phyloP scores from a whole-genome alignment of 2,329 filamentous ascomycete genomes.

The Epichloe typhina region DNA sequence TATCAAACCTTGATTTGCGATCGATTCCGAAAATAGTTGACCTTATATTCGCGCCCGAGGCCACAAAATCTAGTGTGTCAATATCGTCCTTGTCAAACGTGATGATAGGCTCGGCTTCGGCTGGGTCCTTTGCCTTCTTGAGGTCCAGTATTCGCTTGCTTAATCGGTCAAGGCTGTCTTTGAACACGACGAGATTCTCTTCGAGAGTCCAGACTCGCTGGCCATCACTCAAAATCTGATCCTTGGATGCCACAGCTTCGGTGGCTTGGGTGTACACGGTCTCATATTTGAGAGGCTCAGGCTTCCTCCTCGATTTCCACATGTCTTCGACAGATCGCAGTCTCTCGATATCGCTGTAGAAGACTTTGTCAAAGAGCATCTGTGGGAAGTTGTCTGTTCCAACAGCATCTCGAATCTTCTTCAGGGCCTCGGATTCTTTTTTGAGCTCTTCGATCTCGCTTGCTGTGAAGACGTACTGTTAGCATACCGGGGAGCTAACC shows the following conservation, averaged over 20 bases:
- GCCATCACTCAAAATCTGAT: slow-evolving; percentile 48
- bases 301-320: slow-evolving; percentile 77
- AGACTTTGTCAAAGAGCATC: slow-evolving; percentile 87
- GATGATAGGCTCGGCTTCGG: slow-evolving; percentile 50
- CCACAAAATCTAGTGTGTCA: slow-evolving; percentile 89
- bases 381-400: slow-evolving; percentile 64
- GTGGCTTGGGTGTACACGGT: slow-evolving; percentile 39
- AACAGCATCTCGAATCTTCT: slow-evolving; percentile 69
- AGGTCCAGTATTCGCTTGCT: slow-evolving; percentile 58
- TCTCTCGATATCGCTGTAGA: slow-evolving; percentile 69
- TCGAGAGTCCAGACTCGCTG: slow-evolving; percentile 69
- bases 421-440: slow-evolving; percentile 71
- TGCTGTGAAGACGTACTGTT: slow-evolving; percentile 20
- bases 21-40: slow-evolving; percentile 85
- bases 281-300: slow-evolving; percentile 60
- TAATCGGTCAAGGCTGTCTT: slow-evolving; percentile 66
- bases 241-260: slow-evolving; percentile 33
- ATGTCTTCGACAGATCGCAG: slow-evolving; percentile 83
- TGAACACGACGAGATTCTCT: slow-evolving; percentile 79
- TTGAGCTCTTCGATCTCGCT: slow-evolving; percentile 79
- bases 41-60: slow-evolving; percentile 78
- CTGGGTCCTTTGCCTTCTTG: slow-evolving; percentile 34
- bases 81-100: slow-evolving; percentile 94
- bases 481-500: neutral
- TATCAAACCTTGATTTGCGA: slow-evolving; percentile 81